Conservation (phyloP, 345 rosid genomes). For the Melastoma malabathricum region DNA sequence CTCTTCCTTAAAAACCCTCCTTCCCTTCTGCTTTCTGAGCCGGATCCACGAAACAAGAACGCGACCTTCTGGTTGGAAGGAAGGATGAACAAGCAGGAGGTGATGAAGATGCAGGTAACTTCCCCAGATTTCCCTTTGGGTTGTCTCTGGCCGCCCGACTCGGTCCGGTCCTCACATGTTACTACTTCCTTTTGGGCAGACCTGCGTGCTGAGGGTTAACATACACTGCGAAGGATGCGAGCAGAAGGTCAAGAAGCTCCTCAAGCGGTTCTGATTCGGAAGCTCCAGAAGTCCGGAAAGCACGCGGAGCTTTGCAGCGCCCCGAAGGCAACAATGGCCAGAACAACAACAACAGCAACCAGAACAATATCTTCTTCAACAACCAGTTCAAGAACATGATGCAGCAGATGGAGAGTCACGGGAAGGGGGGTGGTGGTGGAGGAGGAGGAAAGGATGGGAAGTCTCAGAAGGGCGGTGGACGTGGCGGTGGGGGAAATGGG, state of each 20-base stretch:
- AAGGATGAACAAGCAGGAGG: constrained; percentile 61
- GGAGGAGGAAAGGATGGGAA: constrained; percentile 35
- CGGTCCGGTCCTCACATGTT: neutral
- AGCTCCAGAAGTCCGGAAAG: constrained; percentile 81
- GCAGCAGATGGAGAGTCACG: constrained; percentile 16
- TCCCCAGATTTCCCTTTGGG: neutral
- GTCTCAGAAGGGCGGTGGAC: constrained; percentile 23
- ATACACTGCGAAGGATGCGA: constrained; percentile 93
- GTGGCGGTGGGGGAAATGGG: constrained; percentile 15
- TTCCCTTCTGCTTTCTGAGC: neutral
- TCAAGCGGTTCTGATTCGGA: constrained; percentile 55
- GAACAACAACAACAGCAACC: constrained; percentile 10
- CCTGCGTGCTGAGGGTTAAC: constrained; percentile 73
- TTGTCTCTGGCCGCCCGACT: neutral
- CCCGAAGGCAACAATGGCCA: constrained; percentile 29
- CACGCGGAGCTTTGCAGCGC: constrained; percentile 81
- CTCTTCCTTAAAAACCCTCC: neutral
- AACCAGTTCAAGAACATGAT: constrained; percentile 33
- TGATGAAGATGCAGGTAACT: constrained; percentile 67
- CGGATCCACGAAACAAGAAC: neutral
- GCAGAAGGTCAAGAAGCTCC: constrained; percentile 58
- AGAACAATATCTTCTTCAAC: constrained; percentile 18
- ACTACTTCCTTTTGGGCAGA: constrained; percentile 30
- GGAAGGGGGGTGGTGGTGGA: constrained; percentile 17
- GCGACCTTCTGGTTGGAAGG: constrained; percentile 1